A percentile compares a stretch with the other conserved stretches of the same genome.
phyloP scores from a whole-genome alignment of 148 eudicot species.

The Mesembryanthemum crystallinum region DNA sequence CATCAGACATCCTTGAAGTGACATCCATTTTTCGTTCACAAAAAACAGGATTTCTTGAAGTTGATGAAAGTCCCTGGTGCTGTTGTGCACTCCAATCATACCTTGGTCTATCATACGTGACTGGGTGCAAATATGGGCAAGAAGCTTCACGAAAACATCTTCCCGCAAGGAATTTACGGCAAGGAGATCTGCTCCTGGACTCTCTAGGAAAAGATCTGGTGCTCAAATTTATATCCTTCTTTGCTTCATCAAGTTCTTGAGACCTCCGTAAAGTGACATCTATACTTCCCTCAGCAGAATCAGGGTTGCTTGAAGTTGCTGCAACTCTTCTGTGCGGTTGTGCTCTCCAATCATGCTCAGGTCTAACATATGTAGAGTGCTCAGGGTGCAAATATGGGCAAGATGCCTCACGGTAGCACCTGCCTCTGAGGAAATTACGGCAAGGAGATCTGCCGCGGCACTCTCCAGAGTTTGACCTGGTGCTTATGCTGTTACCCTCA shows the following conservation, averaged over 20 bases:
- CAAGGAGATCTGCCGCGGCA: constrained; percentile 30
- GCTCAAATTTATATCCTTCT: constrained; percentile 15
- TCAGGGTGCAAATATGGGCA: constrained; percentile 27
- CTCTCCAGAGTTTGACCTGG: constrained; percentile 8
- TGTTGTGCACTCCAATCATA: constrained; percentile 15
- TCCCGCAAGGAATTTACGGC: constrained; percentile 26
- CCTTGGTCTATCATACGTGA: constrained; percentile 18
- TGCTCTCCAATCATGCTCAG: background rate
- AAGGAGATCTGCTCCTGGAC: constrained; percentile 20
- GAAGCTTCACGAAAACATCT: constrained; percentile 21
- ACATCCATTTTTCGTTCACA: constrained; percentile 5
- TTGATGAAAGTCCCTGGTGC: constrained; percentile 18
- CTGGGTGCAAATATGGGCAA: constrained; percentile 22
- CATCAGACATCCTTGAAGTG: background rate
- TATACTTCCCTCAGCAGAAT: constrained; percentile 11
- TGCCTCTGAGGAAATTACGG: constrained; percentile 25
- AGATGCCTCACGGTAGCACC: constrained; percentile 25
- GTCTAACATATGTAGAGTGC: background rate
- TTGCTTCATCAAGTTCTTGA: constrained; percentile 17
- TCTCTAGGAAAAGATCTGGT: constrained; percentile 13
- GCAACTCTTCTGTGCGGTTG: constrained; percentile 15
- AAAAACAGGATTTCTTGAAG: constrained; percentile 9
- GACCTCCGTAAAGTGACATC: constrained; percentile 7
- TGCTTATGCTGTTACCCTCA: constrained; percentile 13
- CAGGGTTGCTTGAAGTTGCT: constrained; percentile 15